phyloP scores from a whole-genome alignment of 2,329 filamentous ascomycete genomes.

The Cladosporium sp. region DNA sequence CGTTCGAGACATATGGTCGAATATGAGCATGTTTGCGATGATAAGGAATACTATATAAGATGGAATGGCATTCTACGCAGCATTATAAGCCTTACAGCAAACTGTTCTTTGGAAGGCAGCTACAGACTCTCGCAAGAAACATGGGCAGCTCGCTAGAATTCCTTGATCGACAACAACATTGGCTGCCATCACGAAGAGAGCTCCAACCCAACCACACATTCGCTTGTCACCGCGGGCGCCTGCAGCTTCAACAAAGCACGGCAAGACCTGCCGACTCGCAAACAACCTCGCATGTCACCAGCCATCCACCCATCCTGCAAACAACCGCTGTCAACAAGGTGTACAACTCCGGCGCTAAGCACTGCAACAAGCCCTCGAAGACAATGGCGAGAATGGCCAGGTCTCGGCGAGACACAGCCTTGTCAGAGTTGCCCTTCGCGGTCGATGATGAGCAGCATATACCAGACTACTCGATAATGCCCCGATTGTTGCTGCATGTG shows the following conservation, averaged over 20 bases:
- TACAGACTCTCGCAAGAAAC: not conserved
- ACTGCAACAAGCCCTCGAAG: conserved; percentile 2
- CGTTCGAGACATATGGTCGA: conserved; percentile 1
- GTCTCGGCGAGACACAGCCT: not conserved
- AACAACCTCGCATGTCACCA: not conserved
- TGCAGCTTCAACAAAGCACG: conserved; percentile 1
- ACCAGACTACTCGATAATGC: not conserved
- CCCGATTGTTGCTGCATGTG: not conserved
- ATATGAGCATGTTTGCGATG: conserved; percentile 16
- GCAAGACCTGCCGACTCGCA: not conserved
- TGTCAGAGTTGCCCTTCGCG: conserved; percentile 2
- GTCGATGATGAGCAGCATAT: conserved; percentile 15
- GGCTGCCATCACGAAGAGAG: not conserved
- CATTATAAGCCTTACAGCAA: not conserved
- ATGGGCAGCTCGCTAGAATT: not conserved
- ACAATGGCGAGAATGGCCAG: not conserved
- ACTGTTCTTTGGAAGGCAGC: not conserved
- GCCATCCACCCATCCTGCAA: not conserved
- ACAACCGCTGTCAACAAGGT: conserved; percentile 2
- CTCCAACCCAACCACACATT: not conserved
- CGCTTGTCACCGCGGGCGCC: not conserved
- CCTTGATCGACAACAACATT: not conserved
- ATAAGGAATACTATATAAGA: not conserved
- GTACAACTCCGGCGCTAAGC: not conserved
- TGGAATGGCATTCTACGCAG: not conserved